phyloP scores from a whole-genome alignment of 768 basidiomycete species.

The Hydnomerulius pinastri region DNA sequence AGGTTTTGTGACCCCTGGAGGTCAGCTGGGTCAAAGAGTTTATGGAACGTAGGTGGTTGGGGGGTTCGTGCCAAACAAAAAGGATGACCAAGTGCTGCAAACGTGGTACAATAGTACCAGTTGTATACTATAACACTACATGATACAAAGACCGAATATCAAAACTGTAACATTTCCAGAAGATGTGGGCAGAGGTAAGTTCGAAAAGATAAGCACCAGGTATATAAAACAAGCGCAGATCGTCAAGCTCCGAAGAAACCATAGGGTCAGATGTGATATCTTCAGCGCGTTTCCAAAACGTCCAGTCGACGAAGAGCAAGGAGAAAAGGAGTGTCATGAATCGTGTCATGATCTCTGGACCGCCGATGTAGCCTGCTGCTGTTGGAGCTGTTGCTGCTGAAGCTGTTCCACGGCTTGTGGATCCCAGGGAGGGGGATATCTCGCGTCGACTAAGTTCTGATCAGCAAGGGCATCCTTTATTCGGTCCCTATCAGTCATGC shows the following conservation, averaged over 20 bases:
- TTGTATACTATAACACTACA: background rate
- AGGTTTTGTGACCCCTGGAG: no score
- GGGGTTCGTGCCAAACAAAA: no score
- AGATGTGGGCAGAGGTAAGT: slow-evolving; percentile 18
- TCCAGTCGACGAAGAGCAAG: slow-evolving; percentile 1
- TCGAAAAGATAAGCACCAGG: background rate
- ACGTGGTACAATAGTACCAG: no score
- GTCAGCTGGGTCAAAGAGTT: no score
- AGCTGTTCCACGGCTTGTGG: slow-evolving; percentile 40
- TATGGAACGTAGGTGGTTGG: no score
- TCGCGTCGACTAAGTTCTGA: slow-evolving; percentile 74
- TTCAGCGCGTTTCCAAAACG: background rate
- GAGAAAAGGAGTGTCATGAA: background rate
- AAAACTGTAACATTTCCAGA: slow-evolving; percentile 9
- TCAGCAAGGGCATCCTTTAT: slow-evolving; percentile 77
- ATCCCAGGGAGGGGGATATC: slow-evolving; percentile 74
- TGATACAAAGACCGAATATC: slow-evolving; percentile 25
- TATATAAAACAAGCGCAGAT: background rate
- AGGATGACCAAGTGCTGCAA: no score
- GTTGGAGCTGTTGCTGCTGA: slow-evolving; percentile 23
- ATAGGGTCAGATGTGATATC: no score
- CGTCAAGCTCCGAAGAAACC: no score
- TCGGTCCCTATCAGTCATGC: slow-evolving; percentile 72
- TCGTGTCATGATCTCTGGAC: slow-evolving; percentile 6
- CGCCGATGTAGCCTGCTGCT: slow-evolving; percentile 18